A percentile compares a stretch with the other conserved stretches of the same genome.
Conservation (phyloP, 2,329 filamentous ascomycete genomes). For the Ceratocystis destructans region DNA sequence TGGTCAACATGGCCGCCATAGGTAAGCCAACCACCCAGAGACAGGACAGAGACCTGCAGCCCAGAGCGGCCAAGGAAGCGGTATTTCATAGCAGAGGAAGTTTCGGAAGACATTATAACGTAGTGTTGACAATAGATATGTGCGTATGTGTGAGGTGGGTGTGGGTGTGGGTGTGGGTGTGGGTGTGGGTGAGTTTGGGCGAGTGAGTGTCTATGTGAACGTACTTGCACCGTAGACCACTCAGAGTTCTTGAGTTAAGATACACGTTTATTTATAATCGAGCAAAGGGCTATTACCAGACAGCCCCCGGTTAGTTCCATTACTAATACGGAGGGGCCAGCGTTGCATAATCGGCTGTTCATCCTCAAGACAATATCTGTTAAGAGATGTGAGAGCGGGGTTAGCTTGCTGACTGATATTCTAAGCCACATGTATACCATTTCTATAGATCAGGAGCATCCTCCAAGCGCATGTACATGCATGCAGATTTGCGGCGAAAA, state of each 20-base stretch:
- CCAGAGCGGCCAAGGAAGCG: conserved; percentile 58
- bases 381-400: not conserved
- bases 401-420: not conserved
- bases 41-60: conserved; percentile 60
- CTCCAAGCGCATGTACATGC: not conserved
- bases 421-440: no score
- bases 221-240: no score
- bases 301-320: not conserved
- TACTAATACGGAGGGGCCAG: conserved; percentile 1
- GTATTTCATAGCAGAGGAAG: conserved; percentile 47
- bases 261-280: not conserved
- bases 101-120: conserved; percentile 8
- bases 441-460: not conserved
- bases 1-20: conserved; percentile 61
- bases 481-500: not conserved
- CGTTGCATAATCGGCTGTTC: not conserved
- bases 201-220: not conserved
- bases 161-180: not conserved
- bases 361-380: not conserved
- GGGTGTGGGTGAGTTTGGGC: no score
- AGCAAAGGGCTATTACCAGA: not conserved
- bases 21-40: conserved; percentile 58
- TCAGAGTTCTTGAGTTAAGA: no score
- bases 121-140: not conserved
- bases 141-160: no score